These are phyloP conservation scores for Colletotrichum incanum DNA, from an alignment of 2,329 filamentous ascomycete genomes.

Conservation along the genomic window DNA sequence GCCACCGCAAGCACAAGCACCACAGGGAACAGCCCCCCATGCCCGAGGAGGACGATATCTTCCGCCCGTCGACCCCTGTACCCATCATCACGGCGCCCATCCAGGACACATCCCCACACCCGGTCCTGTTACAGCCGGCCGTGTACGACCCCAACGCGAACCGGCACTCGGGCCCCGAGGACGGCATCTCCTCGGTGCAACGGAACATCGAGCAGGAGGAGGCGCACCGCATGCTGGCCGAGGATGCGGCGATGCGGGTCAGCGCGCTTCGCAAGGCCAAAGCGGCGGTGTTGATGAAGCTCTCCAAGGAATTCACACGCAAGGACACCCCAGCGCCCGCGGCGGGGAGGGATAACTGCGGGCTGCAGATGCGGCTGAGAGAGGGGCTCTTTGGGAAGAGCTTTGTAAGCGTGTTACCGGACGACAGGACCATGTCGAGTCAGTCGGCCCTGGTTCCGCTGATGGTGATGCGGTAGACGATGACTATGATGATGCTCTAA, in stretches of 20 bases:
- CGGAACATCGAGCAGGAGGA: slow-evolving; percentile 72
- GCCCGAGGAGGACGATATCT: slow-evolving; percentile 43
- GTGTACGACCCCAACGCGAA: slow-evolving; percentile 65
- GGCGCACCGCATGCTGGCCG: slow-evolving; percentile 68
- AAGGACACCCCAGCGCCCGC: slow-evolving; percentile 41
- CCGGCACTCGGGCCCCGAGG: slow-evolving; percentile 50
- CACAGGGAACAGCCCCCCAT: slow-evolving; percentile 40
- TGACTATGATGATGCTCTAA: slow-evolving; percentile 39
- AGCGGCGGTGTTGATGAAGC: slow-evolving; percentile 72
- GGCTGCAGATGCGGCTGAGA: slow-evolving; percentile 56
- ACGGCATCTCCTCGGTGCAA: slow-evolving; percentile 71
- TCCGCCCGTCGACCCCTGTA: slow-evolving; percentile 50
- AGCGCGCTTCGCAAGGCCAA: slow-evolving; percentile 72
- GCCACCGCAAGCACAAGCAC: slow-evolving; percentile 48
- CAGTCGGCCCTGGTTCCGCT: slow-evolving; percentile 71
- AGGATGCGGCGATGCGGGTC: slow-evolving; percentile 69
- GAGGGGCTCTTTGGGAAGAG: slow-evolving; percentile 61
- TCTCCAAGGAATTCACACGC: slow-evolving; percentile 66
- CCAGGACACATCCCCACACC: slow-evolving; percentile 63
- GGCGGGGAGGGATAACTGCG: slow-evolving; percentile 46
- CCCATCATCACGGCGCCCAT: slow-evolving; percentile 66
- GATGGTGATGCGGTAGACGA: slow-evolving; percentile 66
- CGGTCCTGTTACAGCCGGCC: slow-evolving; percentile 69
- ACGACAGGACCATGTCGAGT: slow-evolving; percentile 66
- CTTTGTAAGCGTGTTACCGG: slow-evolving; percentile 55